Evolutionary conservation across 164 flowering plant genomes (phyloP), one percentile per base, ranked within the genome.

Genomic region (Tetracentron sinense): DNA sequence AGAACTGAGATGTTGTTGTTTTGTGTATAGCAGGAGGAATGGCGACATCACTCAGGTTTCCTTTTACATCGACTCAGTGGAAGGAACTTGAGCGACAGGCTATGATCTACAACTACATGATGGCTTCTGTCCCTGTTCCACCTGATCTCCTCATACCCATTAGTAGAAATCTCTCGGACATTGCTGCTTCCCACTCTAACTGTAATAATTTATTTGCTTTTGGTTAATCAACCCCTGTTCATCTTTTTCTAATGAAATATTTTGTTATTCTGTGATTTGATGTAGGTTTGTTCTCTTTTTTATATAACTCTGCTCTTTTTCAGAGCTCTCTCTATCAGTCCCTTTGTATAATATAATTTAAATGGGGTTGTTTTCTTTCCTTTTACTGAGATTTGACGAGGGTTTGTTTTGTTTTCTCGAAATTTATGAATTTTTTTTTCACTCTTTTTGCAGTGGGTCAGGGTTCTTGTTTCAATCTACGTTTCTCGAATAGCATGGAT

Each of bases 61-160:
- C 87, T 46, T 86, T 88, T 68, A 86, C 91, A 23, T 20, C 64
- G 22, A 77, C 81, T 20, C 95, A 88, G 73, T 71, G 85, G 87
- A 77, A 75, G 62, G 95, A 88, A 69, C 79, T 88, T 60, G 85
- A 88, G 64, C 76, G 84, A 56, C 95, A 88, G 64, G 81, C 83
- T 11, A 65, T 78, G 76, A 83, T 88, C 54, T 86, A 72, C 76
- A 86, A 81, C 75, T 74, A 78, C 81, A 81, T 88, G 82, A 75
- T 77, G 75, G 77, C 81, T 38, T 81, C 87, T 60, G 66, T 72
- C 20, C 92, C 92, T 61, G 79, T 88, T 26, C 95, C 91, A 65
- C 70, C 84, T 58, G 71, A 83, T 56, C 85, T 88, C 27, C 81
- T 83, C 72, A 23, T 79, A 5, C 82, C 84, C 63, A 58, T 75